Base-by-base conservation (phyloP, 2,329 filamentous ascomycete species). In the Metarhizium brunneum region DNA sequence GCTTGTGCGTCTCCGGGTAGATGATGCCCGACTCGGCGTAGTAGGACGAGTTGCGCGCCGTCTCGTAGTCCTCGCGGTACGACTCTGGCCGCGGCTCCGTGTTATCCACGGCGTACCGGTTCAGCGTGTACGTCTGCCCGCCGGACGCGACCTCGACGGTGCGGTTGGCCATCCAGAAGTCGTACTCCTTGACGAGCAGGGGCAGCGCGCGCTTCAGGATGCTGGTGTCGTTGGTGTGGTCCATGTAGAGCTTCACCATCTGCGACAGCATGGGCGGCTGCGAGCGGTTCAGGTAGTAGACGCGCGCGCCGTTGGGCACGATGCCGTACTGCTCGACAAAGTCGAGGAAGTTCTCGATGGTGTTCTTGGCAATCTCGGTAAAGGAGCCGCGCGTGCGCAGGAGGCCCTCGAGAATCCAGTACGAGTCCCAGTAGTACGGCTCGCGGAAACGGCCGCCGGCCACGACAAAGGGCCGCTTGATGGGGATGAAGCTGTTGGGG, bases 341-440 rank as follows among this genome's bases (percentile, higher is more conserved):
- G 61, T 87, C 85, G 11, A 87, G 70, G 61, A 87, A 87, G 65
- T 88, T 88, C 63, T 87, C 83, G 58, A 87, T 85, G 35, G 82
- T 85, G 67, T 87, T 86, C 64, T 76, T 77, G 4, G 84, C 80
- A 57, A 87, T 85, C 38, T 80, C 68, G 6, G 79, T 78, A 59
- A 86, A 87, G 48, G 78, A 77, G 42, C 84, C 85, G 16, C 82
- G 78, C 0, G 83, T 87, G 50, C 84, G 78, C 38, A 87, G 69
- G 29, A 88, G 73, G 29, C 85, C 85, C 68, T 85, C 80, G 50
- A 87, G 62, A 51, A 87, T 85, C 83, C 82, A 86, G 70, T 80
- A 87, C 36, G 82, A 84, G 66, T 87, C 84, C 84, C 84, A 87
- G 67, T 87, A 87, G 65, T 87, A 88, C 2, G 82, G 78, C 68